Percentiles rank a stretch among this genome's conserved stretches.
Conservation (phyloP, 2,329 filamentous ascomycete genomes). For the Curvularia lunata region DNA sequence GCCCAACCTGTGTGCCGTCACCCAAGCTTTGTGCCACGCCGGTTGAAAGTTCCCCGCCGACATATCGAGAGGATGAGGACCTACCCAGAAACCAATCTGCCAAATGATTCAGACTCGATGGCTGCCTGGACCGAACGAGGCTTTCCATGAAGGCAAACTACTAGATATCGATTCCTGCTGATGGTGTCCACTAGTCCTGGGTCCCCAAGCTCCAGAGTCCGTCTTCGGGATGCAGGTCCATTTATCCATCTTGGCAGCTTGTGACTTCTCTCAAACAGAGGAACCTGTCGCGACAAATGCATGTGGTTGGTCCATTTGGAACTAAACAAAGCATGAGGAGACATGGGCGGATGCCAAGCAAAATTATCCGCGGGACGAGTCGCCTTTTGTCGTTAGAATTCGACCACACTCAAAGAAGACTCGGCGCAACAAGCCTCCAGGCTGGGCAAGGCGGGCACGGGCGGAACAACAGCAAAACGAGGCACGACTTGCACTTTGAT, state of each 20-base stretch:
- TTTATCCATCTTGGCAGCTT: slow-evolving; percentile 28
- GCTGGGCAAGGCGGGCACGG: neutral
- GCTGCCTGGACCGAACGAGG: neutral
- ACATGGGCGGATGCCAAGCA: slow-evolving; percentile 14
- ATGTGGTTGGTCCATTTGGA: slow-evolving; percentile 4
- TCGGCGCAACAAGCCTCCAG: slow-evolving; percentile 9
- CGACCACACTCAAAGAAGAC: neutral
- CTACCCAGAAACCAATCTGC: neutral
- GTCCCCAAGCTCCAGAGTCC: slow-evolving; percentile 5
- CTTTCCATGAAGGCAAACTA: neutral
- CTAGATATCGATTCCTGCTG: neutral
- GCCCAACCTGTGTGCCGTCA: neutral
- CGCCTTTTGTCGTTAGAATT: slow-evolving; percentile 8
- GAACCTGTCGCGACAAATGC: slow-evolving; percentile 8
- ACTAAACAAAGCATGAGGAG: slow-evolving; percentile 2
- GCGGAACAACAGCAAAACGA: neutral
- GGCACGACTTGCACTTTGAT: neutral
- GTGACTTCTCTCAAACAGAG: slow-evolving; percentile 14
- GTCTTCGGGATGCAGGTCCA: slow-evolving; percentile 19
- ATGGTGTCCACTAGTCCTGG: slow-evolving; percentile 1
- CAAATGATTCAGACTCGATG: neutral
- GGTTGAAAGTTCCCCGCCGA: neutral
- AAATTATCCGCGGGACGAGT: slow-evolving; percentile 24
- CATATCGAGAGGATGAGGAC: neutral
- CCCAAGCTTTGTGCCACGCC: slow-evolving; percentile 1